These are phyloP conservation scores for Pseudogymnoascus sp. DNA, from an alignment of 2,329 filamentous ascomycete species.

Conservation along the genomic window DNA sequence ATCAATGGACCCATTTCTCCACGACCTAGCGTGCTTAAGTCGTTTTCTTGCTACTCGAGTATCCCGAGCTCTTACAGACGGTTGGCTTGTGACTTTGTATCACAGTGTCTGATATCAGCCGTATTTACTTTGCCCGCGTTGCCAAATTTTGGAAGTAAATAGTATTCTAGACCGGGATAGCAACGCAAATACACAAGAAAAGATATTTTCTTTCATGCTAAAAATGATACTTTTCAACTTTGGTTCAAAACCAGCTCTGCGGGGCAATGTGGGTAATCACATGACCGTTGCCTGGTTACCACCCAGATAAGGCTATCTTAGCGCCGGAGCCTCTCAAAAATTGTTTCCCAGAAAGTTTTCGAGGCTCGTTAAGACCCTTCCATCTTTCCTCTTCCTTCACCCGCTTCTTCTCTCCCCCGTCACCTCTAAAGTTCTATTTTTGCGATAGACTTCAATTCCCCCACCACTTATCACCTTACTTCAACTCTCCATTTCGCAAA, in stretches of 20 bases:
- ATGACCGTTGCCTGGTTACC: slow-evolving; percentile 9
- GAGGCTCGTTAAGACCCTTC: slow-evolving; percentile 9
- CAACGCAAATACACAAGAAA: neutral
- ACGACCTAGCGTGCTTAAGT: neutral
- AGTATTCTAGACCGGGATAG: neutral
- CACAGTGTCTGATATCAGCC: neutral
- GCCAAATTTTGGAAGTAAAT: neutral
- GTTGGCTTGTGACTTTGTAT: neutral
- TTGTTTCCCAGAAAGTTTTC: slow-evolving; percentile 9
- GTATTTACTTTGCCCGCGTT: neutral
- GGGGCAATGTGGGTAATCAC: slow-evolving; percentile 5
- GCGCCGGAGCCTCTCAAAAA: slow-evolving; percentile 5
- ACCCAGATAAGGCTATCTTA: slow-evolving; percentile 4
- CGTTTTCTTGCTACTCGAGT: neutral
- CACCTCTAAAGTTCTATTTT: slow-evolving; percentile 1
- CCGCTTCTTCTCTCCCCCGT: neutral
- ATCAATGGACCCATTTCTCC: neutral
- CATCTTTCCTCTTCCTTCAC: neutral
- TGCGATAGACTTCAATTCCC: slow-evolving; percentile 2
- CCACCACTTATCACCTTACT: neutral
- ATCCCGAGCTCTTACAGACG: neutral
- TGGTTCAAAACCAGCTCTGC: neutral
- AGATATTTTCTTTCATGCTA: neutral
- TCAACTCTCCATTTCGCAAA: neutral
- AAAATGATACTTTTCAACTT: neutral